Conservation (phyloP, 164 flowering plant genomes). For the Annona cherimola region DNA sequence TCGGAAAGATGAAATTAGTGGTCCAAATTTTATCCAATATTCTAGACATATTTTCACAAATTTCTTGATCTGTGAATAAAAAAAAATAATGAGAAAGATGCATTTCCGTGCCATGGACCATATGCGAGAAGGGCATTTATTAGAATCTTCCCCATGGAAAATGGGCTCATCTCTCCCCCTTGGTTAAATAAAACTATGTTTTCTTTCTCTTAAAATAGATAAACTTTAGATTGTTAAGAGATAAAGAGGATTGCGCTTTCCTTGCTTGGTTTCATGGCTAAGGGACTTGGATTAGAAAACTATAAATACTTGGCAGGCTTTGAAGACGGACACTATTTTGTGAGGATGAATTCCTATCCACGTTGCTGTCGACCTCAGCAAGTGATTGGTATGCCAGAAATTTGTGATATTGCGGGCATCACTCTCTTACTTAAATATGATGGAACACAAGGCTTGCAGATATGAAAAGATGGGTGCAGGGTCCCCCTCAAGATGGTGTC, state of each 20-base stretch:
- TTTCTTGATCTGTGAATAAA: too few relatives aligned
- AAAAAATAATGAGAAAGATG: too few relatives aligned
- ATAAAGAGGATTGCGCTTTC: slow-evolving; percentile 3
- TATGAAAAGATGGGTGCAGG: slow-evolving; percentile 9
- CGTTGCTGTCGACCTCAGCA: slow-evolving; percentile 6
- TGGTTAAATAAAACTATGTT: background rate
- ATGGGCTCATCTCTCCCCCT: too few relatives aligned
- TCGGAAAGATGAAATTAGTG: too few relatives aligned
- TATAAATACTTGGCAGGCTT: background rate
- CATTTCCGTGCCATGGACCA: too few relatives aligned
- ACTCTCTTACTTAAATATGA: slow-evolving; percentile 6
- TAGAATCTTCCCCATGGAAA: too few relatives aligned
- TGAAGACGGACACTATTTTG: background rate
- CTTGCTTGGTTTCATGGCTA: slow-evolving; percentile 8
- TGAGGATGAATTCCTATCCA: slow-evolving; percentile 14
- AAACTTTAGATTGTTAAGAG: slow-evolving; percentile 3
- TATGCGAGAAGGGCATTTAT: too few relatives aligned
- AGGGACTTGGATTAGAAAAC: background rate
- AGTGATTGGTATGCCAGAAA: slow-evolving; percentile 3
- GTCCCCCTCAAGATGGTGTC: slow-evolving; percentile 1
- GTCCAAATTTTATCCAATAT: too few relatives aligned
- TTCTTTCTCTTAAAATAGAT: background rate
- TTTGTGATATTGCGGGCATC: slow-evolving; percentile 4
- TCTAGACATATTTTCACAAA: too few relatives aligned
- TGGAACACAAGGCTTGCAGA: slow-evolving; percentile 8